phyloP scores from a whole-genome alignment of 805 yeast genomes.

The Barnettozyma populi region DNA sequence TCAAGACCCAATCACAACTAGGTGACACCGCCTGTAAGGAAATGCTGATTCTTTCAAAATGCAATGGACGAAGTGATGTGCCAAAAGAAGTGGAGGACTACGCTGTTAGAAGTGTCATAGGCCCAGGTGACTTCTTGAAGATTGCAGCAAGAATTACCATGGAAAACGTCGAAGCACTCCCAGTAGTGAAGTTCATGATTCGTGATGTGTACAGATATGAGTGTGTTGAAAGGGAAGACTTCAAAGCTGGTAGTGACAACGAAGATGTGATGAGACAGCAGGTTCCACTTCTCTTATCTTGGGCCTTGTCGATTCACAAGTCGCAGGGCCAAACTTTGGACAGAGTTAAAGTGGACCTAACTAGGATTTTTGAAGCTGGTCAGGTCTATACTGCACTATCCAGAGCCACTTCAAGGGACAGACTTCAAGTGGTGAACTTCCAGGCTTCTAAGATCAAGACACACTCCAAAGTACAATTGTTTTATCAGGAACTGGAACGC shows the following conservation, averaged over 20 bases:
- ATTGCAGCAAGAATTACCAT: constrained; percentile 17
- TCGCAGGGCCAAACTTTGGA: constrained; percentile 82
- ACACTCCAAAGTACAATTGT: constrained; percentile 53
- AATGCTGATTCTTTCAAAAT: constrained; percentile 27
- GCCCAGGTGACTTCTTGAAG: constrained; percentile 15
- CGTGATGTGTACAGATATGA: constrained; percentile 25
- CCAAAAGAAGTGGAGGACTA: constrained; percentile 26
- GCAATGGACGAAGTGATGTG: constrained; percentile 22
- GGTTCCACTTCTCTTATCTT: constrained; percentile 65
- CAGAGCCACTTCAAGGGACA: constrained; percentile 65
- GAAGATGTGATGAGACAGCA: constrained; percentile 42
- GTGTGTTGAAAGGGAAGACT: constrained; percentile 35
- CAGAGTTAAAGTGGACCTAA: constrained; percentile 62
- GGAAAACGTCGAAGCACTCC: constrained; percentile 21
- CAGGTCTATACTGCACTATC: constrained; percentile 82
- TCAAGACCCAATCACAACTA: constrained; percentile 6
- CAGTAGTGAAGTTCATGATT: constrained; percentile 31
- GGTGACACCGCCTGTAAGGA: constrained; percentile 17
- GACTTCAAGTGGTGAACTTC: constrained; percentile 62
- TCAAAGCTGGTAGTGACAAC: constrained; percentile 28
- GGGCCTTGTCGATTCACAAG: constrained; percentile 83
- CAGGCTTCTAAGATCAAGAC: constrained; percentile 52
- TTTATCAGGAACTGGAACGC: constrained; percentile 43
- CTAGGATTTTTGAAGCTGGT: constrained; percentile 69
- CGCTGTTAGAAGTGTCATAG: constrained; percentile 13